These are phyloP conservation scores for Naematelia aurantialba DNA, from an alignment of 768 basidiomycete genomes.

Conservation along the genomic window DNA sequence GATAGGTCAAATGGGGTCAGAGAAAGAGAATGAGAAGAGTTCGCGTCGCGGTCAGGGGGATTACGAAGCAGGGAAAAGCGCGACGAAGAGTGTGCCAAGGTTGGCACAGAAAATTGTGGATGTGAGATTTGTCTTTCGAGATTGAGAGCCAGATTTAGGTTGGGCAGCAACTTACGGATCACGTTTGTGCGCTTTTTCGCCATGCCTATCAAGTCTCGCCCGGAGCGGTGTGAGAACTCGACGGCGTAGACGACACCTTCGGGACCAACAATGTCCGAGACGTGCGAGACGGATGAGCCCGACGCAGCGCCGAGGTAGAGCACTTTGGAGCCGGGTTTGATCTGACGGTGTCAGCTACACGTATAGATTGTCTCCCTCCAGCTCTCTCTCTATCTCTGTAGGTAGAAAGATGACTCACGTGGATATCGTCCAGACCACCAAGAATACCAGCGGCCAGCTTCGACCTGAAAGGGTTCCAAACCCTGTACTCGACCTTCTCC, in stretches of 20 bases:
- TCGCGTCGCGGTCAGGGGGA: too few species aligned
- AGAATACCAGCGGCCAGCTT: conserved; percentile 96
- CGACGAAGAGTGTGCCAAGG: too few species aligned
- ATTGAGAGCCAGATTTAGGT: not conserved
- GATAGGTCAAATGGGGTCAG: not conserved
- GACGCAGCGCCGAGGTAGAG: conserved; percentile 96
- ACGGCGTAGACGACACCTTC: conserved; percentile 97
- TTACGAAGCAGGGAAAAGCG: too few species aligned
- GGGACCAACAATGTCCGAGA: conserved; percentile 96
- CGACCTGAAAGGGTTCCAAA: conserved; percentile 98
- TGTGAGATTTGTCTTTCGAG: not conserved
- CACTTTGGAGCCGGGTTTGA: conserved; percentile 90
- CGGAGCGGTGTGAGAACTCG: conserved; percentile 93
- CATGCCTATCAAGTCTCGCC: conserved; percentile 97
- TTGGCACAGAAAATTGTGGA: not conserved
- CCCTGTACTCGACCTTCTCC: conserved; percentile 91
- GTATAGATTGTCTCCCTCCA: too few species aligned
- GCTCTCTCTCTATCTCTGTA: not conserved
- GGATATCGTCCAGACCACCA: conserved; percentile 90
- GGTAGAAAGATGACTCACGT: conserved; percentile 42
- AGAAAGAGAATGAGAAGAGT: not conserved
- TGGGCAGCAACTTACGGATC: conserved; percentile 61
- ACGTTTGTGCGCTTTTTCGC: conserved; percentile 99
- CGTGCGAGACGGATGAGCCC: conserved; percentile 97
- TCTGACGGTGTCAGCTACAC: too few species aligned